phyloP scores from a whole-genome alignment of 371 early-diverging fungal genomes.

The Amoeboaphelidium protococcarum region DNA sequence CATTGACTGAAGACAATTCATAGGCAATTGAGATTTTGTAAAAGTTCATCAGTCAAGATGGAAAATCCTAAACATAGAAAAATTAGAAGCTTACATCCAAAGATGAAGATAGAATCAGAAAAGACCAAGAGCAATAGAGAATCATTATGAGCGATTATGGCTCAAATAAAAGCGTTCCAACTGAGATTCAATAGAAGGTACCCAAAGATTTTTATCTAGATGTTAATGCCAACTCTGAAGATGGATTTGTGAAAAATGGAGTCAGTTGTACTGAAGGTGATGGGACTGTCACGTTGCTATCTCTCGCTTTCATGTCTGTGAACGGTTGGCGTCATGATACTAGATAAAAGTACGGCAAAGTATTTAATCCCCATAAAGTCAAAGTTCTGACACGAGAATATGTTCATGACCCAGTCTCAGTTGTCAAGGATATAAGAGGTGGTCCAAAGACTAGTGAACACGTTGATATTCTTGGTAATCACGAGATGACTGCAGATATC shows the following conservation, averaged over 20 bases:
- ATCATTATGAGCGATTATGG: too few species aligned
- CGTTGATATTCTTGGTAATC: slow-evolving; percentile 26
- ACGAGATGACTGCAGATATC: background rate
- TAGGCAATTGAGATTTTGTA: background rate
- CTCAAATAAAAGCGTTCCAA: too few species aligned
- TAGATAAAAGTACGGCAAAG: slow-evolving; percentile 10
- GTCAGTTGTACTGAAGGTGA: slow-evolving; percentile 27
- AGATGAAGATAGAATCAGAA: too few species aligned
- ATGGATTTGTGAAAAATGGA: slow-evolving; percentile 4
- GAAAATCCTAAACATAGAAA: too few species aligned
- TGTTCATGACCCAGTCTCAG: slow-evolving; percentile 22
- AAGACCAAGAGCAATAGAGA: background rate
- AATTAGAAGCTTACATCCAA: too few species aligned
- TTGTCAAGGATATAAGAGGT: slow-evolving; percentile 35
- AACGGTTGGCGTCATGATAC: slow-evolving; percentile 55
- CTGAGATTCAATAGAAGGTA: slow-evolving; percentile 26
- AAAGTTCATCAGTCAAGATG: too few species aligned
- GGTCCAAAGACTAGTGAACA: slow-evolving; percentile 62
- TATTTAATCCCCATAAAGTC: slow-evolving; percentile 51
- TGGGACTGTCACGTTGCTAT: slow-evolving; percentile 70
- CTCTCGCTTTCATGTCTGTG: slow-evolving; percentile 73
- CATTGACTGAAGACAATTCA: background rate
- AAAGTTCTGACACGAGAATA: slow-evolving; percentile 52
- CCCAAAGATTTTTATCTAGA: slow-evolving; percentile 12
- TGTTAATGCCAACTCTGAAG: background rate